A percentile compares a stretch with the other conserved stretches of the same genome.
Evolutionary conservation across 768 basidiomycete species (phyloP).

Genomic region (Suillus spraguei): DNA sequence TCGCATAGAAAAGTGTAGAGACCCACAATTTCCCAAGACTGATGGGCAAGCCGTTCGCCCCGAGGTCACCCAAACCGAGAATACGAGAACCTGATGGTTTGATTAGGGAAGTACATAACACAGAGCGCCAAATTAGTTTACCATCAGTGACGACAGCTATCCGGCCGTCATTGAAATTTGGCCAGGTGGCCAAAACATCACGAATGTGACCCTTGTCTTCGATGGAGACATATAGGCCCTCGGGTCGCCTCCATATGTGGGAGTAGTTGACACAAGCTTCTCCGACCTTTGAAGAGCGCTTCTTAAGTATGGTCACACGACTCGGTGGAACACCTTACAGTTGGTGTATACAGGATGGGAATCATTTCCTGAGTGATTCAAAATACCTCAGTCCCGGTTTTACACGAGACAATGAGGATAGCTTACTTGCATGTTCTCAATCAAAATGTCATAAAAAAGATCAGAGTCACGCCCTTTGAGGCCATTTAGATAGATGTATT

Average conservation of each 20-base stretch:
- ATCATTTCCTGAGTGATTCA: constrained; percentile 46
- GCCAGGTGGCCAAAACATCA: constrained; percentile 56
- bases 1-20: neutral
- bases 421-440: constrained; percentile 60
- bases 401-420: neutral
- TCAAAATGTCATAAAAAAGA: constrained; percentile 66
- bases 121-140: constrained; percentile 12
- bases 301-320: constrained; percentile 17
- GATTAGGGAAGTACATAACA: constrained; percentile 12
- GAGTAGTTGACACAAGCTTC: constrained; percentile 74
- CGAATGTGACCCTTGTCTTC: constrained; percentile 67
- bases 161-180: constrained; percentile 44
- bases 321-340: constrained; percentile 39
- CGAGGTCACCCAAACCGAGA: constrained; percentile 61
- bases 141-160: constrained; percentile 84
- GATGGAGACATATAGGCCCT: constrained; percentile 64
- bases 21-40: constrained; percentile 73
- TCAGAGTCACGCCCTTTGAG: constrained; percentile 64
- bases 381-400: constrained; percentile 11
- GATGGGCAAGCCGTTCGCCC: constrained; percentile 49
- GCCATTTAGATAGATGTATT: constrained; percentile 70
- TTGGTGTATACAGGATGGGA: constrained; percentile 78
- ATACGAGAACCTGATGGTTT: constrained; percentile 59
- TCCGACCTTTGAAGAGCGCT: constrained; percentile 48
- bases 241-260: constrained; percentile 66